Percentiles rank a stretch among this genome's conserved stretches.
Conservation (phyloP, 768 basidiomycete genomes). For the Mycena polygramma region DNA sequence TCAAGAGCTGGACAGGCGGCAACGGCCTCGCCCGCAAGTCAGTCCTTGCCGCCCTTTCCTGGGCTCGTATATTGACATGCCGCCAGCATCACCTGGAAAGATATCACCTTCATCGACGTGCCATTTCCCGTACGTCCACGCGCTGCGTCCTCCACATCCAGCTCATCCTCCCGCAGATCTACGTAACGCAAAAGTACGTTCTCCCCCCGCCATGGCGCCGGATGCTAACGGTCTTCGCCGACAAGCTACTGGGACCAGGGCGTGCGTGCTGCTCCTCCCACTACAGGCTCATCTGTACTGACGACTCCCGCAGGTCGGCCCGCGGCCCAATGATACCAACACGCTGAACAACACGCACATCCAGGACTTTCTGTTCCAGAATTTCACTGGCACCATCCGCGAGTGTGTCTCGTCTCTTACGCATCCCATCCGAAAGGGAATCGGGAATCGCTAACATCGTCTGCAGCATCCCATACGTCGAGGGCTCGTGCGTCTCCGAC, state of each 20-base stretch:
- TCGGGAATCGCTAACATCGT: not conserved
- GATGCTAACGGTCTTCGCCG: slow-evolving; percentile 2
- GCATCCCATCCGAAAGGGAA: not conserved
- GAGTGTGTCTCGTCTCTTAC: slow-evolving; percentile 51
- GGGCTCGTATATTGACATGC: not conserved
- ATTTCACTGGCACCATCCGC: slow-evolving; percentile 64
- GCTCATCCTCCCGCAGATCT: slow-evolving; percentile 56
- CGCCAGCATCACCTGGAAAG: slow-evolving; percentile 68
- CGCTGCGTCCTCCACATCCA: not conserved
- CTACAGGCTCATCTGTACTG: not conserved
- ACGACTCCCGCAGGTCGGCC: slow-evolving; percentile 48
- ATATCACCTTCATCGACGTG: slow-evolving; percentile 66
- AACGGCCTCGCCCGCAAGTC: slow-evolving; percentile 71
- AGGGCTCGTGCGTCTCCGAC: slow-evolving; percentile 70
- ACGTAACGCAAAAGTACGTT: slow-evolving; percentile 71
- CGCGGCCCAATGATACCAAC: slow-evolving; percentile 57
- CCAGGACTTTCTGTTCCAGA: slow-evolving; percentile 67
- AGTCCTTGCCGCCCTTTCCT: slow-evolving; percentile 22
- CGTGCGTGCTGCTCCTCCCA: slow-evolving; percentile 44
- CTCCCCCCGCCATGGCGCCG: not conserved
- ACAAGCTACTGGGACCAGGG: slow-evolving; percentile 75
- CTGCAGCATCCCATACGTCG: slow-evolving; percentile 59
- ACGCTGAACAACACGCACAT: slow-evolving; percentile 67
- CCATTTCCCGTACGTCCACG: slow-evolving; percentile 62
- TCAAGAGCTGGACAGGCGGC: slow-evolving; percentile 78